A percentile compares a stretch with the other conserved stretches of the same genome.
phyloP scores from a whole-genome alignment of 768 basidiomycete genomes.

The Phaeolepiota aurea region DNA sequence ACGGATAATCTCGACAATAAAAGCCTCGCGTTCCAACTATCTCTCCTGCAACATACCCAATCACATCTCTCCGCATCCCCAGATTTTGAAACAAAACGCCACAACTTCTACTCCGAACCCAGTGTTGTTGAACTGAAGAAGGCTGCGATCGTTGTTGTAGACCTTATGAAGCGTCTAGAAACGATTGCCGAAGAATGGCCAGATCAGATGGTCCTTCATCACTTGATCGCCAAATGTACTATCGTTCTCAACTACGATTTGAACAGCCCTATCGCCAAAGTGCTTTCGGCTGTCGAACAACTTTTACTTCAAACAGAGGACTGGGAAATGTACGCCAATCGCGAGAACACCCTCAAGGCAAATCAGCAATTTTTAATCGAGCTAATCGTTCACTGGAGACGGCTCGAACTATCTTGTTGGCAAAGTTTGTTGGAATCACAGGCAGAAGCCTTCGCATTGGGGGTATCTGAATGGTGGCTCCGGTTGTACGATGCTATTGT shows the following conservation, averaged over 20 bases:
- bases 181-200: constrained; percentile 78
- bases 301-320: constrained; percentile 83
- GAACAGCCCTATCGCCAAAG: constrained; percentile 69
- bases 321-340: constrained; percentile 95
- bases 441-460: constrained; percentile 41
- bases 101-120: constrained; percentile 78
- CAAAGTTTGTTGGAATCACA: constrained; percentile 70
- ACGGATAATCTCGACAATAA: constrained; percentile 39
- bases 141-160: constrained; percentile 39
- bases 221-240: constrained; percentile 67
- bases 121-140: constrained; percentile 67
- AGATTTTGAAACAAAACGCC: constrained; percentile 15
- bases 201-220: constrained; percentile 94
- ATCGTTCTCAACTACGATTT: constrained; percentile 52
- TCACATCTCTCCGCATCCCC: constrained; percentile 6
- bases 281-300: constrained; percentile 79
- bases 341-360: constrained; percentile 69
- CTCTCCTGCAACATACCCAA: constrained; percentile 32
- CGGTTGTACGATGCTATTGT: constrained; percentile 74
- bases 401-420: constrained; percentile 88
- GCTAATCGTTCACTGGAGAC: constrained; percentile 84
- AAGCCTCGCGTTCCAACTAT: constrained; percentile 44
- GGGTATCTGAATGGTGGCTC: constrained; percentile 76
- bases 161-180: constrained; percentile 45
- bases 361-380: constrained; percentile 58